Conservation (phyloP, 1,139 yeast species). For the Sporopachydermia cereana region DNA sequence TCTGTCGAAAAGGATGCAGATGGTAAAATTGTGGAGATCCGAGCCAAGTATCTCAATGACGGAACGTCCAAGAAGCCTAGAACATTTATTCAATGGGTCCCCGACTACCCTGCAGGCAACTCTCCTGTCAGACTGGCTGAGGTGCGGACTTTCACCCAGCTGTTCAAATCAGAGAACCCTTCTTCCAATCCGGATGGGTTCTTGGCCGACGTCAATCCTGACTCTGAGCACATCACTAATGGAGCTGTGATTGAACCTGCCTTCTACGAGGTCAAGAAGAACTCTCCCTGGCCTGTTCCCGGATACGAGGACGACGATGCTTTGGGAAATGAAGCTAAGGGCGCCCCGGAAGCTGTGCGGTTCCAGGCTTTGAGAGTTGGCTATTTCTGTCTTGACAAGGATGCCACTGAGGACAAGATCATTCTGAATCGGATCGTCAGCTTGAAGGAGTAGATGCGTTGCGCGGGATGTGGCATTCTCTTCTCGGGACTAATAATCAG, state of each 20-base stretch:
- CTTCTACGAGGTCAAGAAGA: constrained; percentile 51
- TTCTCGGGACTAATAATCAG: constrained; percentile 20
- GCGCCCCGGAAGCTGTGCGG: constrained; percentile 73
- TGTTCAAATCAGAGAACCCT: constrained; percentile 90
- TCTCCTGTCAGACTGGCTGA: constrained; percentile 59
- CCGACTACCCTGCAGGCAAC: constrained; percentile 45
- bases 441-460: constrained; percentile 45
- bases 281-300: constrained; percentile 67
- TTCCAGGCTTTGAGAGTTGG: constrained; percentile 98
- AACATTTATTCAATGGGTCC: constrained; percentile 96
- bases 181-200: constrained; percentile 78
- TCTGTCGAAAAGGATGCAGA: constrained; percentile 48
- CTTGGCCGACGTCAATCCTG: constrained; percentile 69
- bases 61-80: constrained; percentile 63
- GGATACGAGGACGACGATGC: constrained; percentile 48
- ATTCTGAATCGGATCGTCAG: constrained; percentile 83
- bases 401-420: constrained; percentile 45
- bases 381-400: constrained; percentile 86
- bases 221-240: constrained; percentile 58
- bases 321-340: constrained; percentile 40
- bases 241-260: constrained; percentile 73
- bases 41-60: constrained; percentile 71
- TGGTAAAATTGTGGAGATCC: constrained; percentile 59
- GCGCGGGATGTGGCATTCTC: constrained; percentile 25
- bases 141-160: constrained; percentile 77